Evolutionary conservation across 495 filamentous ascomycete genomes (phyloP), one percentile per base, ranked within the genome.

Genomic region (Lindgomyces ingoldianus): DNA sequence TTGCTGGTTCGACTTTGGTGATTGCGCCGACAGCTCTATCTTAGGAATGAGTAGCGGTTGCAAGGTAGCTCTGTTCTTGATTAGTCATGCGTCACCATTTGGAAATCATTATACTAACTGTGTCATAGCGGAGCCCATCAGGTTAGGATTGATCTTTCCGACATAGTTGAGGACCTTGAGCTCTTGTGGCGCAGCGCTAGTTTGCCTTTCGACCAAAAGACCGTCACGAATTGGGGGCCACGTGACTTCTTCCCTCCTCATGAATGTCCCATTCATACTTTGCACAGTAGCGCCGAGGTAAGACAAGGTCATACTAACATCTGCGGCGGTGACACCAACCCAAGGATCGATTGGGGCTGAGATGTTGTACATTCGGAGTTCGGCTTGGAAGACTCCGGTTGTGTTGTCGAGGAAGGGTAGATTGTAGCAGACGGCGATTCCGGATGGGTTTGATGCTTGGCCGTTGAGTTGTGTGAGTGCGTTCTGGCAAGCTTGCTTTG

Each of bases 401-500:
- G 64, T 69, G 70, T 80, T 85, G 73, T 90, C 78, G 47, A 88
- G 77, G 22, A 79, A 79, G 18, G 83, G 84, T 2, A 93, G 67
- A 67, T 91, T 93, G 73, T 91, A 93, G 80, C 89, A 93, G 29
- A 87, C 81, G n/a, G 84, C 84, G n/a, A 89, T 78, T 14, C 89
- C 89, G 1, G 87, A 84, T 2, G 87, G 85, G 54, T 90, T 91
- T 3, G 80, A 78, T 11, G 83, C 81, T 24, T 70, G 62, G 0
- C 74, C 72, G 10, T 75, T 70, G n/a, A 88, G 75, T 12, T 66
- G 60, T 3, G 68, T 65, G 11, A 88, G 71, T 1, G 81, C 73
- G 19, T 74, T 73, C 52, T 66, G 70, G 73, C 86, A 89, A 6
- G 86, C 85, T 12, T 70, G 64, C 33, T 74, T 70, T 3, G 81